Evolutionary conservation across 2,329 filamentous ascomycete species (phyloP).

Genomic region (Sporothrix variecibatus): DNA sequence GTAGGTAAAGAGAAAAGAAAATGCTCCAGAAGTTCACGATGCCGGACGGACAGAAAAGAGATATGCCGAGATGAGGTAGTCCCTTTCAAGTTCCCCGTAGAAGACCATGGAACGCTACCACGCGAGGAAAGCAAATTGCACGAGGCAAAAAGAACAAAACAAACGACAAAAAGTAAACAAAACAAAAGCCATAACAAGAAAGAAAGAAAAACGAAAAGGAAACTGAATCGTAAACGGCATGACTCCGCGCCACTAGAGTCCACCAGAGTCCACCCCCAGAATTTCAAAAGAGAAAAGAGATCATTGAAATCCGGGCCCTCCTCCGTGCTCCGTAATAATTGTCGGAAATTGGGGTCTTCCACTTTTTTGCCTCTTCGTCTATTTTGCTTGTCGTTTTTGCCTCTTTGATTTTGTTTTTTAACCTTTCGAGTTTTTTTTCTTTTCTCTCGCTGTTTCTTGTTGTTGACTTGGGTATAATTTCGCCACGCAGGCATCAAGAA

Average conservation of each 20-base stretch:
- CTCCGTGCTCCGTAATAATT: slow-evolving; percentile 9
- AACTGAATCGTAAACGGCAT: slow-evolving; percentile 11
- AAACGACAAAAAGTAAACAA: background rate
- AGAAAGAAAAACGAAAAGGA: background rate
- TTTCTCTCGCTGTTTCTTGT: background rate
- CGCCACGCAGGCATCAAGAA: background rate
- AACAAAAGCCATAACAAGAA: background rate
- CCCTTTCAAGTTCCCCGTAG: background rate
- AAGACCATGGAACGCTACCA: background rate
- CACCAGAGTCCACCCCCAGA: slow-evolving; percentile 7
- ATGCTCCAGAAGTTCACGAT: background rate
- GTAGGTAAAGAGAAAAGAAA: background rate
- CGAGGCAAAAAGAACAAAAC: background rate
- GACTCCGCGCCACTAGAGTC: background rate
- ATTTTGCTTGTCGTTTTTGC: background rate
- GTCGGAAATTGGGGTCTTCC: slow-evolving; percentile 5
- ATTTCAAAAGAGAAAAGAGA: background rate
- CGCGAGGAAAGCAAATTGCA: background rate
- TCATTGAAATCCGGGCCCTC: background rate
- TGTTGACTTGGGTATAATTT: slow-evolving; percentile 1
- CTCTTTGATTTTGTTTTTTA: background rate
- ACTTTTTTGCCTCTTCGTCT: background rate
- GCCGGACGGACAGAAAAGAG: background rate
- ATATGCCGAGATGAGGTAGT: slow-evolving; percentile 13
- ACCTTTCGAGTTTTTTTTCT: background rate